Base-by-base conservation (phyloP, 352 stramenopile species). In the Globisporangium heterothallicum region DNA sequence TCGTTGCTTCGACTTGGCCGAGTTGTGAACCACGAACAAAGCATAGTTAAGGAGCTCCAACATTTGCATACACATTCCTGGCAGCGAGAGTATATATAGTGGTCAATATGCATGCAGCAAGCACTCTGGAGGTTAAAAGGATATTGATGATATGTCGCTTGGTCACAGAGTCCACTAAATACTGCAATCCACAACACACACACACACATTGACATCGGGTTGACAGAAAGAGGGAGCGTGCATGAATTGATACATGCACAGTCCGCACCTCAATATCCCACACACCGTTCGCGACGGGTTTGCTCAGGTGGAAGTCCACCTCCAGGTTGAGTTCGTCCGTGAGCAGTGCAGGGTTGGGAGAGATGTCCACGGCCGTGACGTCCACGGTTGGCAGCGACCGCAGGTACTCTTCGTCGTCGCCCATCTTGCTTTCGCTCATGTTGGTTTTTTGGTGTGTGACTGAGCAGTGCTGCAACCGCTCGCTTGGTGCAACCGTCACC, bases 111-210 rank as follows among this genome's bases (percentile, higher is more conserved):
- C 32, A 38, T 3, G 6, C 32, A 38, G 3, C 2, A 18, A 18
- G 8, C 8, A 36, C 3, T 2, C 12, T 3, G 2, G 21, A 36
- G 34, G 41, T 58, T 42, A 27, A 58, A 74, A 84, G 78, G 78
- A 94, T 89, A 88, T 91, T 74, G 61, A 94, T 94, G 54, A 92
- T 81, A 64, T 92, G 82, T 43, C 78, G 79, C 66, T 92, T 88
- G 49, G 69, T 74, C 40, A 92, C 78, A 16, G 79, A 88, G 59
- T 94, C 84, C 32, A 92, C 84, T 18, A 94, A 64, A 51, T 94
- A 94, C 80, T 92, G 49, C 19, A n/a, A n/a, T n/a, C n/a, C 44
- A 6, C 3, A 58, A 26, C 32, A 24, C 12, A 10, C 47, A 30
- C 24, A 57, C 16, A 43, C 12, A 43, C 30, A 34, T 8, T 7